A percentile compares a stretch with the other conserved stretches of the same genome.
phyloP scores from a whole-genome alignment of 2,329 filamentous ascomycete species.

The Curvularia sp. region DNA sequence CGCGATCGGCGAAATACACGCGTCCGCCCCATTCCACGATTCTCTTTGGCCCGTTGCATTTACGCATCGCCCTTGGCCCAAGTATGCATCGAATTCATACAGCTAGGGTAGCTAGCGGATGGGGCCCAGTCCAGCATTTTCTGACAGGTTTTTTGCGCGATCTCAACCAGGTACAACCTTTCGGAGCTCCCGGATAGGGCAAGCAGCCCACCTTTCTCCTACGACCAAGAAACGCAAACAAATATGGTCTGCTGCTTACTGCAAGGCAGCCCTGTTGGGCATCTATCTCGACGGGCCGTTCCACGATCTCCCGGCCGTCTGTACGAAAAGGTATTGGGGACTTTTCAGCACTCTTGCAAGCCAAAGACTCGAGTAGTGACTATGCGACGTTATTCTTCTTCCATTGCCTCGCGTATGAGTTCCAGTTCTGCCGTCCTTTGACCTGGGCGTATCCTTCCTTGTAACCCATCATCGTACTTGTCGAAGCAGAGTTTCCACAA shows the following conservation, averaged over 20 bases:
- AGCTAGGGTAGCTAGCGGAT: background rate
- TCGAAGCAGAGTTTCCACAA: constrained; percentile 62
- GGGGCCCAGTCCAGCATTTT: background rate
- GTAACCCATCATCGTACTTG: constrained; percentile 52
- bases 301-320: background rate
- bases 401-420: constrained; percentile 23
- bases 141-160: background rate
- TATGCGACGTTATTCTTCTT: constrained; percentile 4
- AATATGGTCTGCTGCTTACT: background rate
- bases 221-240: background rate
- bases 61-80: background rate
- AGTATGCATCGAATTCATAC: background rate
- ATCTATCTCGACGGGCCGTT: background rate
- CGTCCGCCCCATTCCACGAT: constrained; percentile 11
- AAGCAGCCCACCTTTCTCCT: background rate
- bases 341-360: background rate
- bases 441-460: constrained; percentile 38
- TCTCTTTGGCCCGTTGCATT: constrained; percentile 7
- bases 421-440: constrained; percentile 29
- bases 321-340: background rate
- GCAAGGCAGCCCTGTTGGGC: background rate
- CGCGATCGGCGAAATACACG: constrained; percentile 15
- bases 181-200: background rate
- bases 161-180: background rate
- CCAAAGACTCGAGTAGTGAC: background rate